These are phyloP conservation scores for Chaetomium sp. DNA, from an alignment of 2,329 filamentous ascomycete genomes.

Conservation along the genomic window DNA sequence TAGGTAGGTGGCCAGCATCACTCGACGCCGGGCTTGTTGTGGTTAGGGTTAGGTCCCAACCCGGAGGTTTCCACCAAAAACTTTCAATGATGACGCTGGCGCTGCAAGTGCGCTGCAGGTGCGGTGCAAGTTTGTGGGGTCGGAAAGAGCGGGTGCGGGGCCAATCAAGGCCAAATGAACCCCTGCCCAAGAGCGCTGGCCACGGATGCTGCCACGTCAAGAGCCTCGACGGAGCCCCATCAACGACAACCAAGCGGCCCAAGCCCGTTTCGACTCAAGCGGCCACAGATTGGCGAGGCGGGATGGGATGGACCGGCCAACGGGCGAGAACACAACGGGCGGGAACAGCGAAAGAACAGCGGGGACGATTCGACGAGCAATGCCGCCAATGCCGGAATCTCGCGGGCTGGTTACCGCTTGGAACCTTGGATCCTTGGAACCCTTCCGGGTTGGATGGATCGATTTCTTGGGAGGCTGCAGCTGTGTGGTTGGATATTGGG, in stretches of 20 bases:
- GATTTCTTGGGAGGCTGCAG: not conserved
- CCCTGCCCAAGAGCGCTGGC: constrained; percentile 31
- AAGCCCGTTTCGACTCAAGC: constrained; percentile 26
- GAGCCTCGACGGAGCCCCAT: constrained; percentile 26
- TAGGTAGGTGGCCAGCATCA: not conserved
- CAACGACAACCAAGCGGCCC: constrained; percentile 21
- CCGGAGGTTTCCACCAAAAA: not conserved
- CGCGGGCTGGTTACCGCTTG: not conserved
- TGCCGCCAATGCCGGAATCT: constrained; percentile 11
- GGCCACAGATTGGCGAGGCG: constrained; percentile 28
- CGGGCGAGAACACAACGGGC: constrained; percentile 1
- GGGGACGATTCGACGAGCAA: no score
- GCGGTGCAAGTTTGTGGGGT: constrained; percentile 22
- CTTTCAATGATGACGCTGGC: constrained; percentile 7
- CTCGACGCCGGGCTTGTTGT: not conserved
- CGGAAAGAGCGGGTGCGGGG: constrained; percentile 21
- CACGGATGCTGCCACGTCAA: constrained; percentile 35
- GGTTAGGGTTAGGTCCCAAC: no score
- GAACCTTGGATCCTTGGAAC: not conserved
- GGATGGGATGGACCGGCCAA: constrained; percentile 5
- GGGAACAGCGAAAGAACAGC: no score
- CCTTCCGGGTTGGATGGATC: no score
- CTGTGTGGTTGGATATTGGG: constrained; percentile 24
- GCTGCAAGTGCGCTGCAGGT: not conserved
- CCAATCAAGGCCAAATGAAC: constrained; percentile 27